Base-by-base conservation (phyloP, 345 rosid species). In the Murraya paniculata region DNA sequence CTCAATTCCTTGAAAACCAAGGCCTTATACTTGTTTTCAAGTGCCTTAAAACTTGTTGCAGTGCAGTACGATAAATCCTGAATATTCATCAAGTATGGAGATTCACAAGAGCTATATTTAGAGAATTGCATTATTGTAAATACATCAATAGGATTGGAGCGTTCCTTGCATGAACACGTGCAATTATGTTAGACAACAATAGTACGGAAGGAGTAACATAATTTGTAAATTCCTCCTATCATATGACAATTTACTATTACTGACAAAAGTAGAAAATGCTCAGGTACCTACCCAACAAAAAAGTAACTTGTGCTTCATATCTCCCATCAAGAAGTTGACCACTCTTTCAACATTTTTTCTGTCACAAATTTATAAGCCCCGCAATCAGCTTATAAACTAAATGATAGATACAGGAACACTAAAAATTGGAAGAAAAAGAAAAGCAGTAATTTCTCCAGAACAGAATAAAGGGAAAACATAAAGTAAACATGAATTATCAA, bases 21-120 rank as follows among this genome's bases (percentile, higher is more conserved):
- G 27, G 69, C 62, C 86, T 94, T 96, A 70, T 87, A 82, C 86
- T 24, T 87, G 85, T 91, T 91, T 81, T 94, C 98, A 53, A 89
- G 92, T 7, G 94, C 84, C 25, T 67, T 78, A 80, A 87, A 86
- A 72, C 57, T 64, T 1, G 98, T 86, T 7, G 31, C 39, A 27
- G 95, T 87, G 85, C 99, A 93, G 61, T 87, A 80, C 30, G 97
- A 90, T 76, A 81, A 73, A 84, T 91, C 98, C 99, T 95, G 82
- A 74, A 78, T 65, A 64, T 64, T n/a, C 62, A 73, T 78, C 30
- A 27, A 75, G 58, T 2, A 24, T 53, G 35, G 18, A 58, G 5
- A 38, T 38, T 30, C 22, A 56, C 62, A 61, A 64, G 68, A 53
- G 69, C 21, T 24, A 33, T 75, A 74, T 5, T 73, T 41, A 53